These are phyloP conservation scores for Starmerella bombicola DNA, from an alignment of 805 yeast genomes.

Conservation along the genomic window DNA sequence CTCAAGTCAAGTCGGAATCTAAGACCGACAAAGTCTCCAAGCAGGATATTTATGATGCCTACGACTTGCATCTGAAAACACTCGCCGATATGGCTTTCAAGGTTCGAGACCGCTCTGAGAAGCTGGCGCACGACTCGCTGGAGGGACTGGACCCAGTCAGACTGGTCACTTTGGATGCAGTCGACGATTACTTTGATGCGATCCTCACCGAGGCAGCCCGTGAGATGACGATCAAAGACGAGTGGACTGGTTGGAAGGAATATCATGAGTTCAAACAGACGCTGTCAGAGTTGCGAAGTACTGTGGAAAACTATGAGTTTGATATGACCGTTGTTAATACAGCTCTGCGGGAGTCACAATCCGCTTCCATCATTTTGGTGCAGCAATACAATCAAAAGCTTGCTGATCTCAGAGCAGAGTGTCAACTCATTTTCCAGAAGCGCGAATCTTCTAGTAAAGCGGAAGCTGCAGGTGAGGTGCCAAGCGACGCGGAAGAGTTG, in stretches of 20 bases:
- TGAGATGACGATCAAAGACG: slow-evolving; percentile 18
- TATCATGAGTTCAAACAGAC: slow-evolving; percentile 20
- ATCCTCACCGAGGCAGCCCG: slow-evolving; percentile 22
- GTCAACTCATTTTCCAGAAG: slow-evolving; percentile 23
- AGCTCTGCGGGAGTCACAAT: slow-evolving; percentile 24
- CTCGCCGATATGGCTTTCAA: slow-evolving; percentile 18
- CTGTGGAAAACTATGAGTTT: slow-evolving; percentile 19
- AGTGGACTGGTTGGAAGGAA: slow-evolving; percentile 21
- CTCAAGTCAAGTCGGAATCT: slow-evolving; percentile 17
- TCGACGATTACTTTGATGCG: slow-evolving; percentile 24
- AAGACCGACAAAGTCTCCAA: background rate
- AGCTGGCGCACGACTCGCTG: slow-evolving; percentile 21
- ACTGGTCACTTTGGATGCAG: slow-evolving; percentile 23
- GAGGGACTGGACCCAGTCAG: slow-evolving; percentile 19
- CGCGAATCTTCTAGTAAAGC: slow-evolving; percentile 1
- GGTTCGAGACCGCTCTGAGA: slow-evolving; percentile 23
- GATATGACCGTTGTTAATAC: slow-evolving; percentile 19
- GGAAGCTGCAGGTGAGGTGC: slow-evolving; percentile 1
- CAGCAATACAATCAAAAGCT: slow-evolving; percentile 21
- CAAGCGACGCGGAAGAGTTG: background rate
- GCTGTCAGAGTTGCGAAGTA: slow-evolving; percentile 15
- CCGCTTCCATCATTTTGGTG: slow-evolving; percentile 21
- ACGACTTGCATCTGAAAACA: slow-evolving; percentile 17
- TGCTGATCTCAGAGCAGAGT: slow-evolving; percentile 17
- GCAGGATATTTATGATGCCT: slow-evolving; percentile 19